phyloP scores from a whole-genome alignment of 148 eudicot species.

The Fallopia convolvulus region DNA sequence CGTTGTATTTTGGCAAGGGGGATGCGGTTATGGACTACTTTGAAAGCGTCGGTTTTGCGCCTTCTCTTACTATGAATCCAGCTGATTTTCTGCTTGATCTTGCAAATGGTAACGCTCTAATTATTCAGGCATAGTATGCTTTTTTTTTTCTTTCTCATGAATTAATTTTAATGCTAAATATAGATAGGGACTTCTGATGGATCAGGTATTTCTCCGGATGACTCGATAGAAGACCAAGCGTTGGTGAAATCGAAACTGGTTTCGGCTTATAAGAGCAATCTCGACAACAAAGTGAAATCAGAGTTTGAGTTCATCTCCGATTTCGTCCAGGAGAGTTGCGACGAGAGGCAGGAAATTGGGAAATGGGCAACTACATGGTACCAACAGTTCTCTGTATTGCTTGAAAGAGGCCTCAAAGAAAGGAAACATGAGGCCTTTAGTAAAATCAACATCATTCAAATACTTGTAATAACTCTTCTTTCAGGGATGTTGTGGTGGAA shows the following conservation, averaged over 20 bases:
- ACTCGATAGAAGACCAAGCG: conserved; percentile 29
- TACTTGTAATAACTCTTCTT: conserved; percentile 38
- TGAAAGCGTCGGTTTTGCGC: conserved; percentile 42
- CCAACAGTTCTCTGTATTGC: conserved; percentile 50
- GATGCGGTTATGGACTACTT: conserved; percentile 55
- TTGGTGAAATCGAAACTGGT: conserved; percentile 38
- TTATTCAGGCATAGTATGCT: no score
- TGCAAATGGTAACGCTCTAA: conserved; percentile 43
- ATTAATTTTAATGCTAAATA: no score
- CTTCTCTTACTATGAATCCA: conserved; percentile 67
- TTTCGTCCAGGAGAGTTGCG: background rate
- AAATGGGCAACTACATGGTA: conserved; percentile 70
- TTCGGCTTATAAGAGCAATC: conserved; percentile 32
- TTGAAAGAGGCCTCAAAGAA: conserved; percentile 62
- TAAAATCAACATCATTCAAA: conserved; percentile 37
- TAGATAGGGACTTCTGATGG: background rate
- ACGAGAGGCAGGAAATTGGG: background rate
- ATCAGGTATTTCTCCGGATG: conserved; percentile 42
- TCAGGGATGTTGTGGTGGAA: conserved; percentile 71
- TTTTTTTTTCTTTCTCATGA: no score
- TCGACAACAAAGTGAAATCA: conserved; percentile 33
- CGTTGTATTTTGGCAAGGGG: conserved; percentile 61
- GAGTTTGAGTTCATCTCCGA: conserved; percentile 15
- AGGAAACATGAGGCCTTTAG: conserved; percentile 54
- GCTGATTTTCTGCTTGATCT: conserved; percentile 80